A percentile compares a stretch with the other conserved stretches of the same genome.
phyloP scores from a whole-genome alignment of 768 basidiomycete species.

The Phanerochaete sordida region DNA sequence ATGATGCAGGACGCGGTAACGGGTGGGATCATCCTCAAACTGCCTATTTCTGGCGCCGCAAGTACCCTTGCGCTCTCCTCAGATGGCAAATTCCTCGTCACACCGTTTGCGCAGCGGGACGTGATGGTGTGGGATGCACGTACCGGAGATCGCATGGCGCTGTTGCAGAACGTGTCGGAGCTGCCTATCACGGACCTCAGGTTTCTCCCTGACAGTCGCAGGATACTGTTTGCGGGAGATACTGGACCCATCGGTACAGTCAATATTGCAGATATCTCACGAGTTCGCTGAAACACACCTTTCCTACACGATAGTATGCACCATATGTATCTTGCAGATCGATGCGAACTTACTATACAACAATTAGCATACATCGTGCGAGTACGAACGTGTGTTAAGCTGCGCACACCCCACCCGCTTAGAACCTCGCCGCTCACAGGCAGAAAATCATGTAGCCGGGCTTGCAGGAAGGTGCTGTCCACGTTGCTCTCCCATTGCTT shows the following conservation, averaged over 20 bases:
- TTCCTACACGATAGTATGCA: too few relatives aligned
- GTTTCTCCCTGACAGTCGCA: constrained; percentile 13
- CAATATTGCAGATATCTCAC: background rate
- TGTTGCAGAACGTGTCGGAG: too few relatives aligned
- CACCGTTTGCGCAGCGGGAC: background rate
- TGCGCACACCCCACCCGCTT: too few relatives aligned
- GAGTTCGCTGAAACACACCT: background rate
- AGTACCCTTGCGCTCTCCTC: background rate
- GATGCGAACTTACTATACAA: too few relatives aligned
- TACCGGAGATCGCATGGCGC: background rate
- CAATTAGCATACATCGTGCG: too few relatives aligned
- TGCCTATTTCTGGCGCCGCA: background rate
- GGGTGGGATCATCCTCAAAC: background rate
- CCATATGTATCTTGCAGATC: too few relatives aligned
- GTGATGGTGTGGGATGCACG: background rate
- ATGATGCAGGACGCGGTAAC: too few relatives aligned
- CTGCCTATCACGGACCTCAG: background rate
- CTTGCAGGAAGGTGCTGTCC: too few relatives aligned
- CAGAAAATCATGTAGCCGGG: too few relatives aligned
- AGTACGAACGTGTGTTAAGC: too few relatives aligned
- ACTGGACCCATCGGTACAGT: background rate
- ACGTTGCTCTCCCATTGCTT: too few relatives aligned
- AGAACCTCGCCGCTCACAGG: too few relatives aligned
- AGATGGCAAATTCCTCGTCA: background rate
- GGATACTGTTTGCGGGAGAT: constrained; percentile 3